Percentiles rank a stretch among this genome's conserved stretches.
These are phyloP conservation scores for Xerocomus spinulosus DNA, from an alignment of 768 basidiomycete genomes.

Conservation along the genomic window DNA sequence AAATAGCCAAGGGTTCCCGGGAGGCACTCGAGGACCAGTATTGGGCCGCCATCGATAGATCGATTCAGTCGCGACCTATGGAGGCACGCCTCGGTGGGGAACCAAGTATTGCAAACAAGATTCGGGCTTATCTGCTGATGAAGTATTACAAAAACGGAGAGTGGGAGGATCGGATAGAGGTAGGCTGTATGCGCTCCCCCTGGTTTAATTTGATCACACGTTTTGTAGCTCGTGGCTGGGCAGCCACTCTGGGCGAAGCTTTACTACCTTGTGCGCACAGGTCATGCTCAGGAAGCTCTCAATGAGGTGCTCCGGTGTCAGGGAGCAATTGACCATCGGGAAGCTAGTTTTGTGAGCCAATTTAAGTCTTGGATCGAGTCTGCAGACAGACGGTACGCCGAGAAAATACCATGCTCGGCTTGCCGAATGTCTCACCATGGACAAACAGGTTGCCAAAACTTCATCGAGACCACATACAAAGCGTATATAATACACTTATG, in stretches of 20 bases:
- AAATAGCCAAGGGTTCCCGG: constrained; percentile 73
- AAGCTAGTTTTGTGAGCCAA: constrained; percentile 76
- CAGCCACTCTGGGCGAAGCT: constrained; percentile 91
- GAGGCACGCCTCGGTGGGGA: constrained; percentile 90
- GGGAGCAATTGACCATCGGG: constrained; percentile 67
- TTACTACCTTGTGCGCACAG: constrained; percentile 89
- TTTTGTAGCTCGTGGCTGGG: constrained; percentile 67
- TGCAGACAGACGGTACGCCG: constrained; percentile 63
- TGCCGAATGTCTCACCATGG: constrained; percentile 2
- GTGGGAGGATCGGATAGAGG: constrained; percentile 89
- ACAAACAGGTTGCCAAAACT: constrained; percentile 57
- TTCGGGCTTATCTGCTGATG: constrained; percentile 82
- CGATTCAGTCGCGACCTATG: constrained; percentile 72
- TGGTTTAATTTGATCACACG: constrained; percentile 1
- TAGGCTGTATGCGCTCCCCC: constrained; percentile 30
- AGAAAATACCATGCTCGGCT: neutral
- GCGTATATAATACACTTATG: constrained; percentile 83
- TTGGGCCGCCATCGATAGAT: constrained; percentile 77
- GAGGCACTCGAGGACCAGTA: constrained; percentile 88
- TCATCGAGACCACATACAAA: constrained; percentile 75
- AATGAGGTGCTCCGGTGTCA: constrained; percentile 69
- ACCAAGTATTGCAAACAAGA: constrained; percentile 84
- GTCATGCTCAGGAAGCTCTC: constrained; percentile 76
- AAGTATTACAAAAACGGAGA: constrained; percentile 73
- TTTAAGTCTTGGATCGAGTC: constrained; percentile 83